Conservation (phyloP, 768 basidiomycete species). For the Lactarius quietus region DNA sequence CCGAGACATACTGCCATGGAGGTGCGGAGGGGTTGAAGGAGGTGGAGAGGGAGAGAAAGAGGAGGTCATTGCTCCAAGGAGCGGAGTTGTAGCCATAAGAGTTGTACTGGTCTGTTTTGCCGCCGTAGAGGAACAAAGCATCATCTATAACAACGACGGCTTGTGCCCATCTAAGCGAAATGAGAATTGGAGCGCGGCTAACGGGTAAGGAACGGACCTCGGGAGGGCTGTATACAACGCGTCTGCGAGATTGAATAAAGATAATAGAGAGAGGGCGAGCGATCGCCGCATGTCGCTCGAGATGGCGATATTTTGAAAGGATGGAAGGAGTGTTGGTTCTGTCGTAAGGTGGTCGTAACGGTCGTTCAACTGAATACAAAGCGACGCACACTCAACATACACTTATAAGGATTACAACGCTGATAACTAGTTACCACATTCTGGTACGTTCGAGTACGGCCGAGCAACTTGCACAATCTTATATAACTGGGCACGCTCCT, state of each 20-base stretch:
- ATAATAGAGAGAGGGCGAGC: background rate
- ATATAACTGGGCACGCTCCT: background rate
- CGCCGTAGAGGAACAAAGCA: slow-evolving; percentile 71
- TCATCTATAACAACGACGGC: slow-evolving; percentile 56
- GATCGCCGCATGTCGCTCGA: background rate
- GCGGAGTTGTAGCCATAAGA: slow-evolving; percentile 70
- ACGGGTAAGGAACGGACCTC: background rate
- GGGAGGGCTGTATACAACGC: slow-evolving; percentile 6
- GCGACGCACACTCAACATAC: no score
- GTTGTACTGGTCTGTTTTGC: slow-evolving; percentile 70
- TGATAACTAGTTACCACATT: slow-evolving; percentile 10
- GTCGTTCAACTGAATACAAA: background rate
- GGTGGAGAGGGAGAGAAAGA: slow-evolving; percentile 60
- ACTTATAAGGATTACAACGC: background rate
- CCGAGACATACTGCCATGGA: slow-evolving; percentile 62
- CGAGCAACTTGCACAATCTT: background rate
- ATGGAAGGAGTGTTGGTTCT: slow-evolving; percentile 1
- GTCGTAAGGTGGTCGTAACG: slow-evolving; percentile 8
- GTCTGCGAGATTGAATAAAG: background rate
- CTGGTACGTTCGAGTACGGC: slow-evolving; percentile 20
- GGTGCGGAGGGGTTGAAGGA: slow-evolving; percentile 59
- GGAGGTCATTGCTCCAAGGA: slow-evolving; percentile 65
- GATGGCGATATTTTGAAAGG: background rate
- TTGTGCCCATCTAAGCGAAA: slow-evolving; percentile 73
- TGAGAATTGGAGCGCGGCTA: background rate